A percentile compares a stretch with the other conserved stretches of the same genome.
phyloP scores from a whole-genome alignment of 2,329 filamentous ascomycete species.

The Hypoxylon sp. region DNA sequence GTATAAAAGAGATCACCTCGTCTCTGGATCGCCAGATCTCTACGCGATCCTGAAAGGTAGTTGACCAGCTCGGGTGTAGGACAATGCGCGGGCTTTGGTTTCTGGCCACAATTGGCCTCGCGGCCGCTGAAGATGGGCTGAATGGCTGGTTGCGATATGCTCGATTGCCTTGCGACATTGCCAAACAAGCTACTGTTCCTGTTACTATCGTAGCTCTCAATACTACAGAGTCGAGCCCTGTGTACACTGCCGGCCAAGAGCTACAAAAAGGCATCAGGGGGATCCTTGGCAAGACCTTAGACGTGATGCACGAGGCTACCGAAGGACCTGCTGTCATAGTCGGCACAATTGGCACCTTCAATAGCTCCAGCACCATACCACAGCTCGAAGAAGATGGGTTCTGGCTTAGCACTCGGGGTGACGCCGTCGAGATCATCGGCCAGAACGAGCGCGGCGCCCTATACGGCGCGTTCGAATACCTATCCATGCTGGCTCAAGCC shows the following conservation, averaged over 20 bases:
- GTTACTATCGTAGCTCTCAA: constrained; percentile 66
- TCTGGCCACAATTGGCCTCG: constrained; percentile 52
- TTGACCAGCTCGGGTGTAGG: constrained; percentile 5
- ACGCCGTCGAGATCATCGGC: constrained; percentile 68
- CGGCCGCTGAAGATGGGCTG: constrained; percentile 69
- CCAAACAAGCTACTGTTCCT: constrained; percentile 57
- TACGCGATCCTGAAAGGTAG: constrained; percentile 6
- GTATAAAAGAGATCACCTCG: constrained; percentile 36
- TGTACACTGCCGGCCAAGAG: constrained; percentile 70
- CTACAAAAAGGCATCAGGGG: constrained; percentile 67
- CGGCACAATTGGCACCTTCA: constrained; percentile 61
- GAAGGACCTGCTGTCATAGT: constrained; percentile 57
- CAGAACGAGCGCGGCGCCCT: constrained; percentile 75
- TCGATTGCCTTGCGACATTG: constrained; percentile 55
- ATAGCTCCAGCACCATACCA: constrained; percentile 52
- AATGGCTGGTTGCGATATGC: constrained; percentile 75
- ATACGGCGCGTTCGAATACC: constrained; percentile 76
- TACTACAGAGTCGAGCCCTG: constrained; percentile 63
- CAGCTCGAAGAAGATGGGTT: constrained; percentile 69
- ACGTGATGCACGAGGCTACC: constrained; percentile 43
- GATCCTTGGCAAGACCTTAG: constrained; percentile 65
- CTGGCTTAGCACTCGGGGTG: constrained; percentile 63
- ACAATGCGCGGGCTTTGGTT: constrained; percentile 49
- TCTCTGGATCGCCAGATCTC: constrained; percentile 7
- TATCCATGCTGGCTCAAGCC: constrained; percentile 65